These are phyloP conservation scores for Nemophila menziesii DNA, from an alignment of 257 asterid genomes.

Conservation along the genomic window DNA sequence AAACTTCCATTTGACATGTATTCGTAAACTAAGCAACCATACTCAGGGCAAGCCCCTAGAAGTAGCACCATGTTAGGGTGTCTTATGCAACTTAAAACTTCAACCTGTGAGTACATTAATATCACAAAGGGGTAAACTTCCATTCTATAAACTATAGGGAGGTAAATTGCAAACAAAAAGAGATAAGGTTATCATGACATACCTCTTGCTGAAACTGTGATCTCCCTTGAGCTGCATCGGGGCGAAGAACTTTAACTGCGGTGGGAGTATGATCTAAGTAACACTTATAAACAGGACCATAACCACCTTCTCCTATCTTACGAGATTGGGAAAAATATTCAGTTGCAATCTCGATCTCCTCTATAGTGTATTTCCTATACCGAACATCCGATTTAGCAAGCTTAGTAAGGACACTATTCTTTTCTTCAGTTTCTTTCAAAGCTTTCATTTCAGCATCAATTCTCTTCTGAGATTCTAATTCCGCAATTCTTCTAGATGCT, in stretches of 20 bases:
- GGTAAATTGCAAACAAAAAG: no score
- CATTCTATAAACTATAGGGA: no score
- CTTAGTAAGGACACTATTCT: slow-evolving; percentile 15
- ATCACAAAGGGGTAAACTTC: no score
- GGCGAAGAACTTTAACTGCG: slow-evolving; percentile 94
- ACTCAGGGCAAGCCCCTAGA: slow-evolving; percentile 94
- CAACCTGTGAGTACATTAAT: slow-evolving; percentile 36
- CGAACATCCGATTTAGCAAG: slow-evolving; percentile 28
- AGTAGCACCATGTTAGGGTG: slow-evolving; percentile 97
- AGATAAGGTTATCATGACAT: no score
- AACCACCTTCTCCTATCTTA: slow-evolving; percentile 95
- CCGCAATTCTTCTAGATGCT: slow-evolving; percentile 71
- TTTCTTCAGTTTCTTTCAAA: slow-evolving; percentile 48
- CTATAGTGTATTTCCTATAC: slow-evolving; percentile 73
- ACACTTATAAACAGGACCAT: slow-evolving; percentile 87
- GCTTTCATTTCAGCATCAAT: slow-evolving; percentile 65
- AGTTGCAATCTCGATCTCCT: slow-evolving; percentile 84
- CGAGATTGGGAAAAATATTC: slow-evolving; percentile 54
- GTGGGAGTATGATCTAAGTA: slow-evolving; percentile 79
- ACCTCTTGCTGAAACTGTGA: slow-evolving; percentile 96
- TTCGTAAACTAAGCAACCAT: slow-evolving; percentile 87
- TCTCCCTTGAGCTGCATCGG: slow-evolving; percentile 94
- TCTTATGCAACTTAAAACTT: slow-evolving; percentile 75
- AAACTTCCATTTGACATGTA: slow-evolving; percentile 83
- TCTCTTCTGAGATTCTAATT: slow-evolving; percentile 74